Evolutionary conservation across 129 eudicot genomes (phyloP), one percentile per base, ranked within the genome.

Genomic region (Flaveria sonorensis): DNA sequence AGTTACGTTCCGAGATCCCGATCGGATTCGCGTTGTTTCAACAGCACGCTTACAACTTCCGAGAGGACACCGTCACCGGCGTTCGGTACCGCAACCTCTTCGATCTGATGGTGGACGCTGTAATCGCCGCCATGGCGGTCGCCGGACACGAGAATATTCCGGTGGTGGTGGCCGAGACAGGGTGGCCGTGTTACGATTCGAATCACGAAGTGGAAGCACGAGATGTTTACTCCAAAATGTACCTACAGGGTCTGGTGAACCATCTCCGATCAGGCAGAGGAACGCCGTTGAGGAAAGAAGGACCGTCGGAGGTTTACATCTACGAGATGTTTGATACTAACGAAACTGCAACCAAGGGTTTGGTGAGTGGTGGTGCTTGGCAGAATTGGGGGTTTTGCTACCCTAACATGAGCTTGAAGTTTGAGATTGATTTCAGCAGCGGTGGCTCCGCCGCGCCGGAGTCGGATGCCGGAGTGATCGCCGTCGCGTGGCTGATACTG

Each of bases 141-240:
- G 77, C 88, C 0, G 97, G 97, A n/a, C 92, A 93, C 79, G 90
- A 87, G 84, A 84, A 85, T 43, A 86, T 93, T 40, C 97, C 96
- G 42, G 65, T 93, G 60, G 62, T 93, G 3, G 97, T 93, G 72
- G 62, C 93, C 1, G 96, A 87, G 72, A 93, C 93, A 0, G 97
- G 98, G 1, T 93, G 98, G 98, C 96, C 97, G 20, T 85, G 88
- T 81, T 78, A 62, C 16, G 77, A 45, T 40, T 51, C 72, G 0
- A 57, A 71, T 3, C 83, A 51, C 24, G 89, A 82, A 43, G 81
- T 62, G 0, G 92, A 88, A 45, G 87, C 85, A 0, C 83, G 72
- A 6, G 80, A 57, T 9, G 47, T 78, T 21, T 93, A 81, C 48
- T 87, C 98, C 1, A 82, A 75, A 74, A 85, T 88, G 97, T 93